Evolutionary conservation across 139 green algal species (phyloP).

Genomic region (Picocystis salinarum): DNA sequence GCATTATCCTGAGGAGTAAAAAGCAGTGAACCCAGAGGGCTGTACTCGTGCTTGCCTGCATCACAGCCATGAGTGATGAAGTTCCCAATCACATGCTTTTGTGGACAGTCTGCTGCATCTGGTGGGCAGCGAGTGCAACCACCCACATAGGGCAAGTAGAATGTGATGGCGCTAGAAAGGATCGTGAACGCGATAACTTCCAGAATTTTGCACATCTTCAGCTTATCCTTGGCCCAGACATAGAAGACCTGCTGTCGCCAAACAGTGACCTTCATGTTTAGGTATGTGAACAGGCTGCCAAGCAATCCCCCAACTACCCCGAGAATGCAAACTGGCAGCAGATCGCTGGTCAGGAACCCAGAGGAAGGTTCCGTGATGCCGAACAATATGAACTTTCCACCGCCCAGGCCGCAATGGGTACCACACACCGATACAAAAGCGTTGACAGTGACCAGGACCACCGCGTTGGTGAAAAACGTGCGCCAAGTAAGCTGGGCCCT

Average conservation of each 20-base stretch:
- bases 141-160: slow-evolving; percentile 12
- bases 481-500: slow-evolving; percentile 39
- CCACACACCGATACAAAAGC: neutral
- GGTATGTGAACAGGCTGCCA: slow-evolving; percentile 40
- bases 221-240: neutral
- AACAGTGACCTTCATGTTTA: slow-evolving; percentile 27
- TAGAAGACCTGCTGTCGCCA: slow-evolving; percentile 18
- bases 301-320: slow-evolving; percentile 53
- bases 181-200: slow-evolving; percentile 14
- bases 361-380: slow-evolving; percentile 30
- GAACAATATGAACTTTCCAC: slow-evolving; percentile 54
- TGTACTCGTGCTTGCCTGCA: slow-evolving; percentile 31
- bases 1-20: slow-evolving; percentile 74
- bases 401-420: slow-evolving; percentile 30
- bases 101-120: too few relatives aligned
- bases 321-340: slow-evolving; percentile 54
- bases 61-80: slow-evolving; percentile 40
- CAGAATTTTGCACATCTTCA: slow-evolving; percentile 11
- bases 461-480: slow-evolving; percentile 59
- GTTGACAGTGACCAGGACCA: slow-evolving; percentile 11
- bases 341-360: slow-evolving; percentile 28
- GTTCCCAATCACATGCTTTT: too few relatives aligned
- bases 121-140: too few relatives aligned
- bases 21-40: slow-evolving; percentile 62
- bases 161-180: slow-evolving; percentile 11